Evolutionary conservation across 2,329 filamentous ascomycete genomes (phyloP), one percentile per base, ranked within the genome.

Genomic region (Exophiala dermatitidis): DNA sequence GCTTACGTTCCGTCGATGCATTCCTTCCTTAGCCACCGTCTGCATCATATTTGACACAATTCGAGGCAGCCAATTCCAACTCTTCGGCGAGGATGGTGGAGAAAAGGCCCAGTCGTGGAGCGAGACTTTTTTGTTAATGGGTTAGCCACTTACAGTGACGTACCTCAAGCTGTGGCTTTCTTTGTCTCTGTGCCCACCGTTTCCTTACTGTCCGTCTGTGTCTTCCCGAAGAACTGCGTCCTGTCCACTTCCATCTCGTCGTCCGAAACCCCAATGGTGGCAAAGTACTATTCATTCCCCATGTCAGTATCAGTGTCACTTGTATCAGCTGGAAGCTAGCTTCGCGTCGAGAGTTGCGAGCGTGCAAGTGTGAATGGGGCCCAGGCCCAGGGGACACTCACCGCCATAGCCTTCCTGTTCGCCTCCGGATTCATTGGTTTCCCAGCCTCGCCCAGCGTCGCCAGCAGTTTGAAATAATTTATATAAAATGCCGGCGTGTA

Each of bases 401-500:
- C 58, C 9, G 59, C 60, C 60, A 62, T 62, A 32, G 59, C 60
- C 32, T 49, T 58, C 42, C 55, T 33, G 41, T 62, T 62, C 38
- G 55, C 50, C 37, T 62, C 60, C 5, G 60, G 59, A 31, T 56
- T 55, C 60, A 62, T 62, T 3, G 60, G 60, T 59, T 71, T 71
- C 46, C 74, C 74, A 10, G 68, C 59, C 51, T 71, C 71, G 28
- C 69, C 71, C 61, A 79, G 63, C 60, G 70, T 67, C 7, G 71
- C 69, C 61, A 80, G 60, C 41, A 79, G 66, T 67, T 76, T 77
- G 66, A 81, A 80, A 60, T 80, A 80, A 53, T 79, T 75, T 57
- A 81, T 76, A 60, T 79, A 80, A 59, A 77, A 79, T 2, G 74
- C 74, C 0, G 79, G 78, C 28, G 77, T 81, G 53, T 73, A 77